Percentiles rank a stretch among this genome's conserved stretches.
Conservation (phyloP, 192 early-diverging fungal species). For the Pilaira anomala region DNA sequence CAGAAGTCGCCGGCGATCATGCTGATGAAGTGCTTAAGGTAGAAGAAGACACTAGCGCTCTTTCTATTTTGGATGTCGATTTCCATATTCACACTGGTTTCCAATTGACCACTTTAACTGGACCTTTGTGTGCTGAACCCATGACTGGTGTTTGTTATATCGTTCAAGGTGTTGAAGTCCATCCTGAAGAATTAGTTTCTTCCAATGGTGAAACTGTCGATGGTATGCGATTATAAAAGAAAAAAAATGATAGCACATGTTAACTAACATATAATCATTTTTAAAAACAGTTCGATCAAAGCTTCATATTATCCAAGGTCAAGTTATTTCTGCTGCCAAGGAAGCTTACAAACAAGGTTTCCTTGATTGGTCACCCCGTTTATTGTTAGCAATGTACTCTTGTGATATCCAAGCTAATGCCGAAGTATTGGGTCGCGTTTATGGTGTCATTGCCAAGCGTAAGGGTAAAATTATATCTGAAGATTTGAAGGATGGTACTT, state of each 20-base stretch:
- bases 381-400: constrained; percentile 95
- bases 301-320: constrained; percentile 62
- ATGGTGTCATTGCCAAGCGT: constrained; percentile 87
- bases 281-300: constrained; percentile 34
- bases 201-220: constrained; percentile 33
- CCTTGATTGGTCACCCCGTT: constrained; percentile 89
- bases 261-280: neutral
- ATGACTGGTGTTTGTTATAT: constrained; percentile 82
- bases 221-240: constrained; percentile 21
- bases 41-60: constrained; percentile 21
- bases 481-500: constrained; percentile 97
- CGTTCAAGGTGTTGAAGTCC: constrained; percentile 58
- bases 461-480: constrained; percentile 92
- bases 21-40: constrained; percentile 22
- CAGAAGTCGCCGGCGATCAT: constrained; percentile 16
- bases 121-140: constrained; percentile 94
- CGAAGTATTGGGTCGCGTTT: constrained; percentile 93
- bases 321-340: constrained; percentile 83
- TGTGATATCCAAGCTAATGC: constrained; percentile 96
- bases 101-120: constrained; percentile 85
- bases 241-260: neutral
- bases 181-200: constrained; percentile 29
- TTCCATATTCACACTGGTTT: constrained; percentile 86
- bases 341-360: constrained; percentile 84
- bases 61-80: constrained; percentile 64